phyloP scores from a whole-genome alignment of 2,329 filamentous ascomycete genomes.

The Microdochium trichocladiopsis region DNA sequence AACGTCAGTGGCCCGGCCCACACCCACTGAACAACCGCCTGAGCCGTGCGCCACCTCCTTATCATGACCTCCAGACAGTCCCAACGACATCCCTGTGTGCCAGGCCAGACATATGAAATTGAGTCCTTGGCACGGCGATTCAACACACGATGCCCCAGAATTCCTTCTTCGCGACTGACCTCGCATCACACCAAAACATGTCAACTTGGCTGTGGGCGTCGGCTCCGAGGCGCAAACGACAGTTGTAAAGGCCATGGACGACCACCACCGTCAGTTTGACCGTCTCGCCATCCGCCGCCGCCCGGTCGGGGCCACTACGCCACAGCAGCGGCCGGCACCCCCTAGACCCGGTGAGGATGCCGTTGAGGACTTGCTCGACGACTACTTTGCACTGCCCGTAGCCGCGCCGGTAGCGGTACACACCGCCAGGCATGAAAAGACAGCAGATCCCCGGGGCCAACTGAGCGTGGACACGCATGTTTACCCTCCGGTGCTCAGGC shows the following conservation, averaged over 20 bases:
- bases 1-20: too few relatives aligned
- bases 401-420: not conserved
- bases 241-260: conserved; percentile 30
- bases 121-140: too few relatives aligned
- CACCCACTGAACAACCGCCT: too few relatives aligned
- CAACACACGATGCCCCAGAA: not conserved
- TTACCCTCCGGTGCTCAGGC: not conserved
- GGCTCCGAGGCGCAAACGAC: too few relatives aligned
- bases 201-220: too few relatives aligned
- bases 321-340: conserved; percentile 44
- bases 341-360: conserved; percentile 20
- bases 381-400: not conserved
- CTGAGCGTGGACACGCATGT: not conserved
- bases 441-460: not conserved
- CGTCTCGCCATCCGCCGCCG: conserved; percentile 80
- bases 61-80: too few relatives aligned
- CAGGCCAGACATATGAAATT: too few relatives aligned
- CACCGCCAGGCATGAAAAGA: not conserved
- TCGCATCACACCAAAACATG: not conserved
- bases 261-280: too few relatives aligned
- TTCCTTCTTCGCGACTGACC: not conserved
- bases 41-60: too few relatives aligned
- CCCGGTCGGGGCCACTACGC: conserved; percentile 63
- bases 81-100: too few relatives aligned
- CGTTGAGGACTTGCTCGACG: not conserved